phyloP scores from a whole-genome alignment of 2,329 filamentous ascomycete genomes.

The Dactylellina cionopaga region DNA sequence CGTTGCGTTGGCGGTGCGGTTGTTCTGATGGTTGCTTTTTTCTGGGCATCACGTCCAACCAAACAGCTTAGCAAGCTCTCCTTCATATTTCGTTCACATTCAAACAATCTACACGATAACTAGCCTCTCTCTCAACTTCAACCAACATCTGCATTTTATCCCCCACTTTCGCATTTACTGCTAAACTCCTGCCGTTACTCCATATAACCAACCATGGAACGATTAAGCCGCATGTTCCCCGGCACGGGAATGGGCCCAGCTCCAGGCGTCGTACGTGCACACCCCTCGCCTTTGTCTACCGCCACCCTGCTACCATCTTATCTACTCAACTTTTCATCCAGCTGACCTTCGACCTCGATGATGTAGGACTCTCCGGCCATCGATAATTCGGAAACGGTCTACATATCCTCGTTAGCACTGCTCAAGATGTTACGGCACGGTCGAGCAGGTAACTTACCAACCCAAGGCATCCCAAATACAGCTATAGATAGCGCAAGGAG shows the following conservation, averaged over 20 bases:
- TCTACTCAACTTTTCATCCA: constrained; percentile 5
- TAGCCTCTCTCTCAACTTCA: not conserved
- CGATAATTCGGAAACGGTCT: constrained; percentile 98
- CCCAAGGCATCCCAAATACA: constrained; percentile 2
- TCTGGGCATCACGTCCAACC: constrained; percentile 28
- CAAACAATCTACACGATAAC: constrained; percentile 6
- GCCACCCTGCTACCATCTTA: not conserved
- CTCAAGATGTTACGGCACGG: constrained; percentile 99
- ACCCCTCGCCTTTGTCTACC: constrained; percentile 13
- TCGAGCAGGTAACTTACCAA: constrained; percentile 77
- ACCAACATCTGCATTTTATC: not conserved
- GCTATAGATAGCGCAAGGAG: not conserved
- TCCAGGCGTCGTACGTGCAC: constrained; percentile 69
- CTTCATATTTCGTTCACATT: no score
- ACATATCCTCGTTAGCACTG: constrained; percentile 96
- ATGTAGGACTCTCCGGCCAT: constrained; percentile 86
- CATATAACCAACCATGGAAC: constrained; percentile 73
- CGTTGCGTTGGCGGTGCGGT: constrained; percentile 15
- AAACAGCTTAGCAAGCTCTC: constrained; percentile 33
- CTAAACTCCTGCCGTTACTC: constrained; percentile 27
- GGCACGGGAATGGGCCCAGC: constrained; percentile 71
- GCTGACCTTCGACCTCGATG: not conserved
- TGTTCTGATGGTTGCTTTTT: constrained; percentile 29
- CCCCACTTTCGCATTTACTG: constrained; percentile 54
- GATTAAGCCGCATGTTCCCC: constrained; percentile 87